These are phyloP conservation scores for Akanthomyces muscarius DNA, from an alignment of 2,329 filamentous ascomycete genomes.

Conservation along the genomic window DNA sequence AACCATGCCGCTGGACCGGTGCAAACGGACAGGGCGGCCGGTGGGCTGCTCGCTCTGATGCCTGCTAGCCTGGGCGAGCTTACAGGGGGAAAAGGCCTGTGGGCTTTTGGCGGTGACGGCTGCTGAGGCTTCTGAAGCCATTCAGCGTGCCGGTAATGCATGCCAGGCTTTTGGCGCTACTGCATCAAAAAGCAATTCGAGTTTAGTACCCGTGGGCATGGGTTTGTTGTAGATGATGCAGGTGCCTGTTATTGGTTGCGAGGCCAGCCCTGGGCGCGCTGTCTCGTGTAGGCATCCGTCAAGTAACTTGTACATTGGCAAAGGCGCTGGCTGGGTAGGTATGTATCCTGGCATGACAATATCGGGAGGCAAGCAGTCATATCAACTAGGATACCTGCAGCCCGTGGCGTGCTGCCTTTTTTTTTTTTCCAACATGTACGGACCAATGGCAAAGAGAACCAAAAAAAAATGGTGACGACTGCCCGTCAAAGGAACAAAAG, in stretches of 20 bases:
- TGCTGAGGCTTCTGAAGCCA: not conserved
- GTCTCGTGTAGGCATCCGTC: not conserved
- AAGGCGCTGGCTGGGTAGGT: too few relatives aligned
- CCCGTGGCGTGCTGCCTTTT: too few relatives aligned
- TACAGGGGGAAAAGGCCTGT: not conserved
- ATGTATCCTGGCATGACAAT: not conserved
- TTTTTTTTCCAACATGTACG: too few relatives aligned
- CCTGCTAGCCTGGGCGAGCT: too few relatives aligned
- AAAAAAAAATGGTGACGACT: too few relatives aligned
- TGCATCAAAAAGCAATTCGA: constrained; percentile 14
- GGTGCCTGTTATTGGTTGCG: not conserved
- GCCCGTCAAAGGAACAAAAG: too few relatives aligned
- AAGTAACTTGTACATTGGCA: too few relatives aligned
- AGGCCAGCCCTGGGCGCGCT: too few relatives aligned
- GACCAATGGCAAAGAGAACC: too few relatives aligned
- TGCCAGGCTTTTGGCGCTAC: not conserved
- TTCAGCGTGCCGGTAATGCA: not conserved
- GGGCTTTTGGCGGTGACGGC: constrained; percentile 6
- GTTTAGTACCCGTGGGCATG: not conserved
- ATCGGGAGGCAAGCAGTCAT: too few relatives aligned
- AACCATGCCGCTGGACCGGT: not conserved
- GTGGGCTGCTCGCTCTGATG: not conserved
- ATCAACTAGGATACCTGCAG: too few relatives aligned
- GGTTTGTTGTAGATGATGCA: not conserved
- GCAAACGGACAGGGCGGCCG: too few relatives aligned